A percentile compares a stretch with the other conserved stretches of the same genome.
These are phyloP conservation scores for Ceratocystiopsis brevicomis DNA, from an alignment of 2,329 filamentous ascomycete genomes.

Conservation along the genomic window DNA sequence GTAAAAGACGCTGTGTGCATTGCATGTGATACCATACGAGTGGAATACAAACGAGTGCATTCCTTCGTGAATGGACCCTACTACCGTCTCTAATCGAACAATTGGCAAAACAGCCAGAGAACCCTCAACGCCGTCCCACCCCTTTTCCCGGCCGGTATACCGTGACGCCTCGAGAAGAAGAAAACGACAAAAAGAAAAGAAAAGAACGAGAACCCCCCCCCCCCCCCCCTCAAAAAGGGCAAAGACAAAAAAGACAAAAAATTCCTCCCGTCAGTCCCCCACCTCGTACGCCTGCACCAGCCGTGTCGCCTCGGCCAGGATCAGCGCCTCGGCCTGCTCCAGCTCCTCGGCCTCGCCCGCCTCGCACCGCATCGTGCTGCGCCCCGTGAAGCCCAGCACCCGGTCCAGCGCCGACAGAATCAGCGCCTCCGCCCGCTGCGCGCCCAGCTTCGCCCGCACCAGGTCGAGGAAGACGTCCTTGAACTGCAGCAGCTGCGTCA, in stretches of 20 bases:
- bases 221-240: conserved; percentile 1
- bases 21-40: background rate
- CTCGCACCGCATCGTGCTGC: conserved; percentile 17
- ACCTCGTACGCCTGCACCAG: conserved; percentile 11
- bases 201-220: conserved; percentile 1
- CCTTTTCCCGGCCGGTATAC: no score
- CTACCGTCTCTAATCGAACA: background rate
- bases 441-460: conserved; percentile 21
- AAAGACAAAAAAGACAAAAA: background rate
- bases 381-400: conserved; percentile 27
- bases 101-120: no score
- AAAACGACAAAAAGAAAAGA: background rate
- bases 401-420: conserved; percentile 32
- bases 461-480: conserved; percentile 26
- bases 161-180: background rate
- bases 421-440: conserved; percentile 23
- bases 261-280: background rate
- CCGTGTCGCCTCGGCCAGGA: conserved; percentile 12
- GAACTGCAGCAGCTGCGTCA: conserved; percentile 24
- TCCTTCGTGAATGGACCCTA: no score
- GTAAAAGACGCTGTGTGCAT: conserved; percentile 22
- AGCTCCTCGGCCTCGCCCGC: conserved; percentile 13
- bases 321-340: conserved; percentile 15
- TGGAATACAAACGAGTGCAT: background rate
- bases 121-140: no score